A percentile compares a stretch with the other conserved stretches of the same genome.
phyloP scores from a whole-genome alignment of 2,329 filamentous ascomycete genomes.

The Botrytis elliptica region DNA sequence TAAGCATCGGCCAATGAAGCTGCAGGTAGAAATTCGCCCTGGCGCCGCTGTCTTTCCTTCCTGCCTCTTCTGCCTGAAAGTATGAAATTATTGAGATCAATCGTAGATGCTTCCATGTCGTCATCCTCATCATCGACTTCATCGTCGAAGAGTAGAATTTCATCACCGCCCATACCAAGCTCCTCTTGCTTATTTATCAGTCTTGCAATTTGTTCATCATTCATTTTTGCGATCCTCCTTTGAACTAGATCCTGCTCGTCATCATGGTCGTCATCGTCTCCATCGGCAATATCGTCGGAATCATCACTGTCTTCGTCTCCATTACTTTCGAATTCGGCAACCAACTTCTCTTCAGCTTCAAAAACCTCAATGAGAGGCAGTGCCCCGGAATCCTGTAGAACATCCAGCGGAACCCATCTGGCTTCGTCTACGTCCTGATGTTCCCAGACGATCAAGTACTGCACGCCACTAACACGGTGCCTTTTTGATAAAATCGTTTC shows the following conservation, averaged over 20 bases:
- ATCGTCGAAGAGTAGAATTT: constrained; percentile 57
- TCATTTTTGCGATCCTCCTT: constrained; percentile 47
- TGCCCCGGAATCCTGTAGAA: constrained; percentile 37
- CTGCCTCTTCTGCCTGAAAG: constrained; percentile 29
- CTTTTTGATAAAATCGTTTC: constrained; percentile 47
- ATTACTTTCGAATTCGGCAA: constrained; percentile 39
- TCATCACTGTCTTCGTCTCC: constrained; percentile 37
- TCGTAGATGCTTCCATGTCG: neutral
- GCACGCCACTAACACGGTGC: constrained; percentile 44
- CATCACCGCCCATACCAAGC: constrained; percentile 58
- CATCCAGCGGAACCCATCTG: constrained; percentile 46
- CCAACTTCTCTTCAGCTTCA: constrained; percentile 39
- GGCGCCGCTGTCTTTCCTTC: constrained; percentile 32
- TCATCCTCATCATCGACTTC: constrained; percentile 38
- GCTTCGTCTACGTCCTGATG: constrained; percentile 47
- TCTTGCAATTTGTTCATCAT: constrained; percentile 61
- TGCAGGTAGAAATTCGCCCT: constrained; percentile 51
- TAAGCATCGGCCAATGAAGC: constrained; percentile 52
- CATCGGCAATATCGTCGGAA: constrained; percentile 26
- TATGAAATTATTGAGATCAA: constrained; percentile 17
- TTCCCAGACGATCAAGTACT: constrained; percentile 53
- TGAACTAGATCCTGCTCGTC: constrained; percentile 42
- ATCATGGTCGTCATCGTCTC: constrained; percentile 37
- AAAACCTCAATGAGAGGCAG: constrained; percentile 39
- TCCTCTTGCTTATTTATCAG: constrained; percentile 62